Conservation (phyloP, 495 filamentous ascomycete species). For the Hypoxylon fuscum region DNA sequence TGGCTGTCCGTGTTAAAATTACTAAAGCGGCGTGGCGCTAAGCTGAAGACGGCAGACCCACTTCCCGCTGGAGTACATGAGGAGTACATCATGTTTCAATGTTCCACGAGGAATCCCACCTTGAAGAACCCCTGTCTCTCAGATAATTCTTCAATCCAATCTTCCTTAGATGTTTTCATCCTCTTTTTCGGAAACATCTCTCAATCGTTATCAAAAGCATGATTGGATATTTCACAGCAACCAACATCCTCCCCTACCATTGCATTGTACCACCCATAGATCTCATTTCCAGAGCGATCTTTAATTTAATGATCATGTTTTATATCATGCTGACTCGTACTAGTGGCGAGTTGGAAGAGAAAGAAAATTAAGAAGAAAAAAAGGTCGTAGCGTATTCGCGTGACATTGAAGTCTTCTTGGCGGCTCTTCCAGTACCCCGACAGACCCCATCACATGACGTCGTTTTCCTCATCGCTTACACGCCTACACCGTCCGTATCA, state of each 20-base stretch:
- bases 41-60: constrained; percentile 8
- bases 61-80: constrained; percentile 15
- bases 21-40: constrained; percentile 38
- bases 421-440: constrained; percentile 33
- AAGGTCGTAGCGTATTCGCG: constrained; percentile 24
- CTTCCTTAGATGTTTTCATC: neutral
- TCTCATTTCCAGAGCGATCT: constrained; percentile 32
- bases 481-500: constrained; percentile 18
- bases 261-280: constrained; percentile 11
- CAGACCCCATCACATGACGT: constrained; percentile 36
- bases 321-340: constrained; percentile 20
- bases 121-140: constrained; percentile 17
- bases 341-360: constrained; percentile 21
- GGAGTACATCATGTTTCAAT: constrained; percentile 22
- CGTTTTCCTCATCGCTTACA: constrained; percentile 27
- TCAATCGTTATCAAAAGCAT: constrained; percentile 1
- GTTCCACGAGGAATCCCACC: constrained; percentile 16
- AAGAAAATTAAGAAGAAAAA: neutral
- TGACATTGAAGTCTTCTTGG: constrained; percentile 34
- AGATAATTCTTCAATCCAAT: constrained; percentile 26
- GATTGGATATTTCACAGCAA: constrained; percentile 8
- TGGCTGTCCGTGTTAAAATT: constrained; percentile 3
- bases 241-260: constrained; percentile 9
- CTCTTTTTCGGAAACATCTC: neutral
- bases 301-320: constrained; percentile 11